Percentiles rank a stretch among this genome's conserved stretches.
Conservation (phyloP, 2,329 filamentous ascomycete species). For the Sclerotinia minor region DNA sequence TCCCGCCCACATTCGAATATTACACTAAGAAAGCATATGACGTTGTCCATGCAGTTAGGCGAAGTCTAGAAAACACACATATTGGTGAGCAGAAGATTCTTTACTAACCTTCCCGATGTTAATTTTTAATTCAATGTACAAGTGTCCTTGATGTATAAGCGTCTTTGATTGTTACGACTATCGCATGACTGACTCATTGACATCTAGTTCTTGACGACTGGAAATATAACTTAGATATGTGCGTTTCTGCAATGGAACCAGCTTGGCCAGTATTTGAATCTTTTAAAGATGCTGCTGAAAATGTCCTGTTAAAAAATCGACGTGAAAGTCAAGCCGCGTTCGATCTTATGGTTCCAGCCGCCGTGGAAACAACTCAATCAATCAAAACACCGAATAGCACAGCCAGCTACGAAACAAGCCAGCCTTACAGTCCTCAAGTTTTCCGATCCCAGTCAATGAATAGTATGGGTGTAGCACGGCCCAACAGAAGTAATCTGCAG, state of each 20-base stretch:
- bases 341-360: conserved; percentile 34
- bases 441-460: conserved; percentile 27
- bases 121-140: no score
- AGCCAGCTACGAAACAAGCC: conserved; percentile 31
- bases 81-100: conserved; percentile 22
- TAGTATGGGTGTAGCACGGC: conserved; percentile 19
- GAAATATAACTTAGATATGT: conserved; percentile 38
- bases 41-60: conserved; percentile 36
- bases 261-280: conserved; percentile 39
- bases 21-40: conserved; percentile 44
- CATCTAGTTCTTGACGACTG: conserved; percentile 35
- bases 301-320: conserved; percentile 27
- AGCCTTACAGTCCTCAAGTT: conserved; percentile 32
- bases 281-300: conserved; percentile 31
- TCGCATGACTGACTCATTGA: background rate
- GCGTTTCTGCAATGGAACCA: conserved; percentile 36
- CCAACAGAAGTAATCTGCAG: conserved; percentile 18
- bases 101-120: background rate
- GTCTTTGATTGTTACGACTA: background rate
- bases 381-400: conserved; percentile 35
- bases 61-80: conserved; percentile 38
- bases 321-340: conserved; percentile 38
- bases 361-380: conserved; percentile 32
- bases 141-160: background rate
- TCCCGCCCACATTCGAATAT: conserved; percentile 46